These are phyloP conservation scores for Plectranthus barbatus DNA, from an alignment of 257 asterid genomes.

Conservation along the genomic window DNA sequence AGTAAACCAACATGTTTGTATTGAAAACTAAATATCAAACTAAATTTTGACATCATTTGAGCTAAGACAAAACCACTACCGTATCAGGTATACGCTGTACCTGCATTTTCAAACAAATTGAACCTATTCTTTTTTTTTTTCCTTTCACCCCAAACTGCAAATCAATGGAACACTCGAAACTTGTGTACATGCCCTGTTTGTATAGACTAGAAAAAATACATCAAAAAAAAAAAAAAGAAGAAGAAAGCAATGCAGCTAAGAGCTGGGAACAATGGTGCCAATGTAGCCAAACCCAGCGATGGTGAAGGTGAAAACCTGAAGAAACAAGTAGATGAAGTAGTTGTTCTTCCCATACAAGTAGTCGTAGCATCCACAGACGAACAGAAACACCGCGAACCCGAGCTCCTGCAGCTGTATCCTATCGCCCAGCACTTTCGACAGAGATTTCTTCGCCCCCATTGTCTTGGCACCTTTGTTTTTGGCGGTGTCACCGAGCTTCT, in stretches of 20 bases:
- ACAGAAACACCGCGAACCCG: conserved; percentile 70
- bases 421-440: conserved; percentile 47
- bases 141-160: too few species aligned
- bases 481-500: conserved; percentile 77
- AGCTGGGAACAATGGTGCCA: conserved; percentile 73
- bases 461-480: conserved; percentile 55
- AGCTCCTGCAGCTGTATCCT: conserved; percentile 64
- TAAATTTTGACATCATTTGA: too few species aligned
- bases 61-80: too few species aligned
- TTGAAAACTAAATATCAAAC: too few species aligned
- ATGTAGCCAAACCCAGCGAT: conserved; percentile 85
- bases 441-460: conserved; percentile 29
- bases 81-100: too few species aligned
- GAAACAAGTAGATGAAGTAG: conserved; percentile 77
- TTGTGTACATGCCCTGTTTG: too few species aligned
- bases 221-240: too few species aligned
- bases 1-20: too few species aligned
- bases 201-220: too few species aligned
- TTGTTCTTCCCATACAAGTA: conserved; percentile 62
- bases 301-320: conserved; percentile 74
- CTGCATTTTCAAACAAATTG: too few species aligned
- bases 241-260: conserved; percentile 17
- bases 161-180: too few species aligned
- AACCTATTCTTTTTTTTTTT: too few species aligned
- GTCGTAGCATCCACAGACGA: conserved; percentile 89